Conservation (phyloP, 192 early-diverging fungal species). For the Backusella luteola region DNA sequence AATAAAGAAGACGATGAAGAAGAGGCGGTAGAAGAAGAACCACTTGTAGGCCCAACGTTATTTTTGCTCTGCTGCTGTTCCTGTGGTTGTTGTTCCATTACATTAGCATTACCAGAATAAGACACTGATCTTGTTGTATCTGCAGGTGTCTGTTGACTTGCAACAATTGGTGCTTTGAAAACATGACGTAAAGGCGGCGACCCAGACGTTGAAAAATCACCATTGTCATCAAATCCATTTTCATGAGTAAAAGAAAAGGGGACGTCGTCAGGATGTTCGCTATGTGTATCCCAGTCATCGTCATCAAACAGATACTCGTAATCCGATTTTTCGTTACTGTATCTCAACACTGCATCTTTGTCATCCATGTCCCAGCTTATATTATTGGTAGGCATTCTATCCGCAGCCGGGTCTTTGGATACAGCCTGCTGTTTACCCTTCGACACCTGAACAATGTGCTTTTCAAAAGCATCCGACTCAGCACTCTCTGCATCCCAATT, state of each 20-base stretch:
- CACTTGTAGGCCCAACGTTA: neutral
- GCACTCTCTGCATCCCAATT: conserved; percentile 11
- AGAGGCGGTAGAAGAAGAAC: neutral
- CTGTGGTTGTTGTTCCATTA: no score
- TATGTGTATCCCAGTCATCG: conserved; percentile 12
- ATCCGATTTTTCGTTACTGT: neutral
- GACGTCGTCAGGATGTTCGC: neutral
- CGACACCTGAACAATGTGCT: neutral
- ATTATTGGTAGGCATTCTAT: neutral
- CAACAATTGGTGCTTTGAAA: neutral
- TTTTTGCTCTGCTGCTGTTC: neutral
- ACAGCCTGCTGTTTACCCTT: neutral
- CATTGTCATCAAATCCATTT: neutral
- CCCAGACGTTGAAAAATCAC: neutral
- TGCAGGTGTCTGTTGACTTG: neutral
- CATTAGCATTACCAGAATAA: neutral
- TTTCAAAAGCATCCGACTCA: conserved; percentile 6
- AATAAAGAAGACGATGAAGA: conserved; percentile 9
- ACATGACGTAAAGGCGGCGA: neutral
- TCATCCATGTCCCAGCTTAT: neutral
- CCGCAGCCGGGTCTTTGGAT: neutral
- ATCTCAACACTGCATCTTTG: neutral
- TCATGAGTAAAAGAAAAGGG: neutral
- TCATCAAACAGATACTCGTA: conserved; percentile 4
- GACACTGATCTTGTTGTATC: neutral